Conservation (phyloP, 306 rosid species). For the Cyclanthera cordifolia region DNA sequence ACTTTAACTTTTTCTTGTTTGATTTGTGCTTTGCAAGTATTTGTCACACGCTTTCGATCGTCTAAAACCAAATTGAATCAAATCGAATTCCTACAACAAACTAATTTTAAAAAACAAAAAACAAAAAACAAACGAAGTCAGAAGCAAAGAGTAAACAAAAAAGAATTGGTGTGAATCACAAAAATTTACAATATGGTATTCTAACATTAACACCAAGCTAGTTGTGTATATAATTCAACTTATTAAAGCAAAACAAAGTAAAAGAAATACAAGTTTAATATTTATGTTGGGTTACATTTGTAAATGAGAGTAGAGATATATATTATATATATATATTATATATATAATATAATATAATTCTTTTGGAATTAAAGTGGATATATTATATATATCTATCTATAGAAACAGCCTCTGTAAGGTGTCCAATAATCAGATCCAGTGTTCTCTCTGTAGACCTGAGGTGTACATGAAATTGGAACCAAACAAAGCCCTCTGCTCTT, state of each 20-base stretch:
- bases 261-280: neutral
- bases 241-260: neutral
- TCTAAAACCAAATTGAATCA: too few species aligned
- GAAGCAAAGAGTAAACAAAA: too few species aligned
- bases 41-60: too few species aligned
- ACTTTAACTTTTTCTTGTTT: too few species aligned
- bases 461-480: constrained; percentile 73
- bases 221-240: neutral
- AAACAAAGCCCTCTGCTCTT: constrained; percentile 75
- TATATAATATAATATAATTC: neutral
- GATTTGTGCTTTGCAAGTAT: too few species aligned
- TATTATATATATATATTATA: neutral
- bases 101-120: too few species aligned
- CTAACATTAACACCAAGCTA: neutral
- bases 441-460: constrained; percentile 64
- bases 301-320: neutral
- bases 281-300: neutral
- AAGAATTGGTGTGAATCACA: too few species aligned
- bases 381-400: constrained; percentile 27
- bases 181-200: too few species aligned
- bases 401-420: constrained; percentile 82
- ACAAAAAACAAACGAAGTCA: too few species aligned
- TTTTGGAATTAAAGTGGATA: neutral
- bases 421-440: constrained; percentile 89
- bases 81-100: too few species aligned